Evolutionary conservation across 2,329 filamentous ascomycete species (phyloP).

Genomic region (Penicillium crustosum): DNA sequence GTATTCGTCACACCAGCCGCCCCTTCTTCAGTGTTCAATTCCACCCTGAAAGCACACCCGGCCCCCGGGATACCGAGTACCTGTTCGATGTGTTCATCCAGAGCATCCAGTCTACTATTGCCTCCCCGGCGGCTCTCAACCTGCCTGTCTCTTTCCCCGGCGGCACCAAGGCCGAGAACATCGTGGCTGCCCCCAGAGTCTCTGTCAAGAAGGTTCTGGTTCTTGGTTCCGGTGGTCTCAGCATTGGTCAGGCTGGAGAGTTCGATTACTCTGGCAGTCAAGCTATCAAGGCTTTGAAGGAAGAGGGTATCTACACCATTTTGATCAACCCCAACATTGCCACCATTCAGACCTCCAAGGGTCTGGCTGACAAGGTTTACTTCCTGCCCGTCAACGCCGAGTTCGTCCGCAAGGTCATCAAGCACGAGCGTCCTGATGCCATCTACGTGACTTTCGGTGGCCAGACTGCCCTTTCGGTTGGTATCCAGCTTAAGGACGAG

Average conservation of each 20-base stretch:
- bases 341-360: constrained; percentile 97
- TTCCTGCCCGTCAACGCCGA: constrained; percentile 96
- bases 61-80: constrained; percentile 92
- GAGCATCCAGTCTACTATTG: constrained; percentile 71
- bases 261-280: constrained; percentile 99
- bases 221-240: constrained; percentile 89
- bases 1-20: constrained; percentile 80
- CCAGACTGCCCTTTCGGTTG: constrained; percentile 93
- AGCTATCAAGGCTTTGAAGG: constrained; percentile 96
- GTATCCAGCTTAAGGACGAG: constrained; percentile 96
- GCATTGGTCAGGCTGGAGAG: constrained; percentile 96
- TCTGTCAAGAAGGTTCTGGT: constrained; percentile 92
- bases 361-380: constrained; percentile 96
- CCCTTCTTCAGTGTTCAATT: constrained; percentile 99
- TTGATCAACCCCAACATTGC: constrained; percentile 99
- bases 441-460: constrained; percentile 98
- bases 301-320: constrained; percentile 97
- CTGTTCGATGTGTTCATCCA: constrained; percentile 95
- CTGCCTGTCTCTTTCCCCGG: constrained; percentile 84
- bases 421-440: constrained; percentile 89
- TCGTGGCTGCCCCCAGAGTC: constrained; percentile 72
- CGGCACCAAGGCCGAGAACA: constrained; percentile 75
- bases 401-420: constrained; percentile 95
- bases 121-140: constrained; percentile 65
- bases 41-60: constrained; percentile 94